Evolutionary conservation across 371 early-diverging fungal genomes (phyloP).

Genomic region (Saksenaea oblongispora): DNA sequence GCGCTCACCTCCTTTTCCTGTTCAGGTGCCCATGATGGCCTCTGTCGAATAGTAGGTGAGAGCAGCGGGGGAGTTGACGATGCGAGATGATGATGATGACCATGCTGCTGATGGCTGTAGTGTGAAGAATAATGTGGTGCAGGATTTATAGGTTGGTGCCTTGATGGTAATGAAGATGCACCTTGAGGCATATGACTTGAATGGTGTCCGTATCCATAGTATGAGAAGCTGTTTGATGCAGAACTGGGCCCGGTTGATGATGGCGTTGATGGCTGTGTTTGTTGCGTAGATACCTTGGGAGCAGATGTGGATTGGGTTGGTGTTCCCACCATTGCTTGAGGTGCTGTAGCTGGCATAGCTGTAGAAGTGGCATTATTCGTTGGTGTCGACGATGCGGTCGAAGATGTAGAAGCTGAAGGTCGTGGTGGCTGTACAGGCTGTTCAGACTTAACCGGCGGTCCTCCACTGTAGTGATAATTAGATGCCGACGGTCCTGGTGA

Average conservation of each 20-base stretch:
- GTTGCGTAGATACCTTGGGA: constrained; percentile 1
- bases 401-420: neutral
- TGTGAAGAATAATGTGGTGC: constrained; percentile 13
- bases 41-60: constrained; percentile 24
- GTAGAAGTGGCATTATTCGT: neutral
- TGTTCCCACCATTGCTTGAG: neutral
- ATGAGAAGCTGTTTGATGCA: neutral
- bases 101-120: constrained; percentile 12
- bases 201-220: constrained; percentile 5
- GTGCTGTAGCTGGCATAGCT: neutral
- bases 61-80: neutral
- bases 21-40: constrained; percentile 42
- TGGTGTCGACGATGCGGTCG: constrained; percentile 9
- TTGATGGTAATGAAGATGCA: constrained; percentile 6
- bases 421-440: neutral
- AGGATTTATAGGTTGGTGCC: constrained; percentile 13
- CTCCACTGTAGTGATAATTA: neutral
- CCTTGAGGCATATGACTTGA: constrained; percentile 8
- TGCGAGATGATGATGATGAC: constrained; percentile 5
- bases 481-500: constrained; percentile 2
- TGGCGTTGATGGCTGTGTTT: constrained; percentile 18
- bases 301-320: neutral
- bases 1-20: constrained; percentile 47
- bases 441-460: neutral
- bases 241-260: constrained; percentile 24